Base-by-base conservation (phyloP, 164 flowering plant species). In the Vitis cinerea region DNA sequence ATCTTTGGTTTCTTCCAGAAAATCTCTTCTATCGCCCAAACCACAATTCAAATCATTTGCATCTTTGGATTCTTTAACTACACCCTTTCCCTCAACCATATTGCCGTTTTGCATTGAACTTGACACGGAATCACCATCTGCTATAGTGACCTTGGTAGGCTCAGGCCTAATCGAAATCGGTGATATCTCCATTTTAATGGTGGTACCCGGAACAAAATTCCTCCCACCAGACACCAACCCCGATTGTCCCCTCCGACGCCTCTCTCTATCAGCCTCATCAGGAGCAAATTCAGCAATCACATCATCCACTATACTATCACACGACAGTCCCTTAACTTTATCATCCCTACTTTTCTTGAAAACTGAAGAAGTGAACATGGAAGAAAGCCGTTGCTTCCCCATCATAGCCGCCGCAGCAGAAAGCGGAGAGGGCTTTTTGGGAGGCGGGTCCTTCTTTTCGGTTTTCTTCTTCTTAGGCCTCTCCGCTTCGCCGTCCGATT, bases 231-330 rank as follows among this genome's bases (percentile, higher is more conserved):
- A 2, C 31, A 12, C 17, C 9, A 30, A 15, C 3, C 64, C 64
- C 30, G 44, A 0, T 59, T 78, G 83, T 5, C 73, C 80, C 75
- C 89, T 85, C 63, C 97, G 72, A 17, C 94, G 75, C 72, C 79
- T 83, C 82, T 85, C 88, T 63, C 97, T 83, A 79, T 96, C 99
- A 4, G 74, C 76, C 63, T 96, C 98, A 74, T 92, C 94, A 0
- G 98, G 97, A 0, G 94, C 94, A 70, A 92, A 87, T 75, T 96
- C 96, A 0, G 95, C 95, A 70, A 96, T 81, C 7, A 92, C 94
- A 82, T 96, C 95, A 71, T 93, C 97, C 13, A 96, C 85, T 64
- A 96, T 79, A 58, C 89, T 88, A 70, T 93, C 97, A 51, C 80
- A 76, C 11, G 74, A 72, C 47, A 72, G 57, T 23, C 79, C 78